phyloP scores from a whole-genome alignment of 1,139 yeast species.

The Hyphopichia fennica region DNA sequence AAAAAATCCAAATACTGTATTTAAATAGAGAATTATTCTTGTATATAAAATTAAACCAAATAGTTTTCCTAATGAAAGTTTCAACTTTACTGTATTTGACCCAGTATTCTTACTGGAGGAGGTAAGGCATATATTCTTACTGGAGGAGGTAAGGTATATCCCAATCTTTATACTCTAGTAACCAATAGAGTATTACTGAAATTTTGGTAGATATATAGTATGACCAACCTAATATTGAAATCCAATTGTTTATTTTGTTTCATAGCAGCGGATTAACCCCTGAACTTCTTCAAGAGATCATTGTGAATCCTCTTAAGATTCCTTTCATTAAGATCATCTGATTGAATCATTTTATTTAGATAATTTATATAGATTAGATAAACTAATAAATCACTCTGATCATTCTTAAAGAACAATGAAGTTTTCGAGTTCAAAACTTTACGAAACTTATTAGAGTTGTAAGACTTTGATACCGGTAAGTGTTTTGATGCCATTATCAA shows the following conservation, averaged over 20 bases:
- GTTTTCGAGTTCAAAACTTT: conserved; percentile 19
- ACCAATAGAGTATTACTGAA: no score
- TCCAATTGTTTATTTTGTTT: neutral
- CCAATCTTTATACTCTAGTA: no score
- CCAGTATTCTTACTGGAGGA: no score
- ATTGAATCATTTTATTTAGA: conserved; percentile 33
- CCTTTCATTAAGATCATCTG: neutral
- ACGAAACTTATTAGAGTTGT: conserved; percentile 19
- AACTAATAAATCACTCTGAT: conserved; percentile 44
- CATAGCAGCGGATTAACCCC: conserved; percentile 30
- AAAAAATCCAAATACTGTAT: conserved; percentile 31
- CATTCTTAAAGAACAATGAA: conserved; percentile 26
- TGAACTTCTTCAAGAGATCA: conserved; percentile 23
- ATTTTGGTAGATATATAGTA: no score
- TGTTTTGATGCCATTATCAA: neutral
- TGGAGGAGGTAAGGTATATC: no score
- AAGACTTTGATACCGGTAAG: conserved; percentile 14
- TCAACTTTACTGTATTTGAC: no score
- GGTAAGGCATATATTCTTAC: no score
- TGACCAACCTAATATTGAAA: no score
- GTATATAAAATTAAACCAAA: conserved; percentile 5
- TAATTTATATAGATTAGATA: conserved; percentile 51
- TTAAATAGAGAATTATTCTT: conserved; percentile 7
- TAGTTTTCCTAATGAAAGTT: no score
- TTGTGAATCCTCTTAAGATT: conserved; percentile 20